phyloP scores from a whole-genome alignment of 78 protist genomes.

The Dictyostelium capitatum region DNA sequence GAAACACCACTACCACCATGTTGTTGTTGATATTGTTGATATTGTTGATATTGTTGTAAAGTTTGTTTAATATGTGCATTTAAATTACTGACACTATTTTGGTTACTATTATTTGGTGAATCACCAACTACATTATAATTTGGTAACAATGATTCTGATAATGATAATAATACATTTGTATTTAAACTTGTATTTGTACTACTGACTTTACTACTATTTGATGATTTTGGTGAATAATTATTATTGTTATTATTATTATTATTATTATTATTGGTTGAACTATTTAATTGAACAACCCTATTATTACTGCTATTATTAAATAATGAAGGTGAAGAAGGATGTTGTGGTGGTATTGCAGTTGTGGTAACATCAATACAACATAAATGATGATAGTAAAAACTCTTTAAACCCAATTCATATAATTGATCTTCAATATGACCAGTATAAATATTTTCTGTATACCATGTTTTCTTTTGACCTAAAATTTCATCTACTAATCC shows the following conservation, averaged over 20 bases:
- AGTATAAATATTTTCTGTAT: constrained; percentile 63
- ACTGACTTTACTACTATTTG: not conserved
- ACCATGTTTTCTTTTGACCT: constrained; percentile 44
- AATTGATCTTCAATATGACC: constrained; percentile 68
- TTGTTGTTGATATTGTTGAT: not conserved
- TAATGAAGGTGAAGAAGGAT: not conserved
- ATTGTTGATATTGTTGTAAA: constrained; percentile 7
- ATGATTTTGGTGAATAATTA: not conserved
- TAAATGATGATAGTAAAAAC: constrained; percentile 54
- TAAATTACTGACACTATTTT: not conserved
- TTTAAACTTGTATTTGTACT: not conserved
- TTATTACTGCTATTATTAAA: not conserved
- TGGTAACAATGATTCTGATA: not conserved
- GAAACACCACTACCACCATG: too few species aligned
- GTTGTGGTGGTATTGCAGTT: not conserved
- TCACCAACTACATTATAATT: not conserved
- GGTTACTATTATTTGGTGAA: not conserved
- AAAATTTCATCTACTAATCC: constrained; percentile 63
- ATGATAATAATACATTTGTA: not conserved
- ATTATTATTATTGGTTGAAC: not conserved
- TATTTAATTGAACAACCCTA: too few species aligned
- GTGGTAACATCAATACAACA: constrained; percentile 32
- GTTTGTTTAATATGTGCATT: constrained; percentile 2
- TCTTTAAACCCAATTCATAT: constrained; percentile 62
- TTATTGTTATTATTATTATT: not conserved